phyloP scores from a whole-genome alignment of 2,329 filamentous ascomycete species.

The Xylariales sp. region DNA sequence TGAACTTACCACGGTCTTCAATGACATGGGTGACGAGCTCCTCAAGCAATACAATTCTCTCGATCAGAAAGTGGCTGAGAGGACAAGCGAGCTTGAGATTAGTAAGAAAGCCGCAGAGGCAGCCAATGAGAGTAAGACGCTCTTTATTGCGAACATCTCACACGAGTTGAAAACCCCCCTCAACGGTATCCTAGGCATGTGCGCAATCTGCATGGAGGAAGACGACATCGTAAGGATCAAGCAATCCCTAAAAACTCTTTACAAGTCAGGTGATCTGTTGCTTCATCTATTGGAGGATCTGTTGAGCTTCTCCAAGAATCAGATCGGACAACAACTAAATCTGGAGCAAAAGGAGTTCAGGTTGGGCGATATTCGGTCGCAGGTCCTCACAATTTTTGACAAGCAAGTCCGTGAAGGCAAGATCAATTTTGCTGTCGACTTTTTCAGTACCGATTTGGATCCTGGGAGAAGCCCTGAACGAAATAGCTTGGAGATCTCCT shows the following conservation, averaged over 20 bases:
- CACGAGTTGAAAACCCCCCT: slow-evolving; percentile 87
- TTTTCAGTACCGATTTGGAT: slow-evolving; percentile 49
- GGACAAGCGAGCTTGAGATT: slow-evolving; percentile 79
- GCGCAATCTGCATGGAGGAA: slow-evolving; percentile 87
- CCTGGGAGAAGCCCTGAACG: slow-evolving; percentile 27
- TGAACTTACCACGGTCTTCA: slow-evolving; percentile 80
- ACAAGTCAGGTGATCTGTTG: slow-evolving; percentile 80
- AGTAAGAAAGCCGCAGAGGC: slow-evolving; percentile 90
- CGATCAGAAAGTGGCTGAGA: slow-evolving; percentile 77
- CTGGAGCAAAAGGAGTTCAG: slow-evolving; percentile 84
- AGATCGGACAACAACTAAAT: slow-evolving; percentile 78
- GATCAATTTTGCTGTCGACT: slow-evolving; percentile 69
- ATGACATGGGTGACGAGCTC: slow-evolving; percentile 89
- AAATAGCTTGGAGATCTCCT: slow-evolving; percentile 24
- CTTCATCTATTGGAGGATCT: slow-evolving; percentile 85
- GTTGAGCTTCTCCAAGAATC: slow-evolving; percentile 90
- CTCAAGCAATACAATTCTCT: slow-evolving; percentile 79
- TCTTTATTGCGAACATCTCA: slow-evolving; percentile 94
- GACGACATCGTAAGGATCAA: slow-evolving; percentile 74
- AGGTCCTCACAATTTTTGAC: slow-evolving; percentile 81
- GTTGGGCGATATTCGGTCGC: slow-evolving; percentile 76
- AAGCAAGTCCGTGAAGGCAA: slow-evolving; percentile 79
- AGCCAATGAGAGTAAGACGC: slow-evolving; percentile 94
- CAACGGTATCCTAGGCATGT: slow-evolving; percentile 94
- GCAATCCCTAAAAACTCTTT: slow-evolving; percentile 79